Percentiles rank a stretch among this genome's conserved stretches.
phyloP scores from a whole-genome alignment of 1,139 yeast species.

The Geotrichum histeridarum region DNA sequence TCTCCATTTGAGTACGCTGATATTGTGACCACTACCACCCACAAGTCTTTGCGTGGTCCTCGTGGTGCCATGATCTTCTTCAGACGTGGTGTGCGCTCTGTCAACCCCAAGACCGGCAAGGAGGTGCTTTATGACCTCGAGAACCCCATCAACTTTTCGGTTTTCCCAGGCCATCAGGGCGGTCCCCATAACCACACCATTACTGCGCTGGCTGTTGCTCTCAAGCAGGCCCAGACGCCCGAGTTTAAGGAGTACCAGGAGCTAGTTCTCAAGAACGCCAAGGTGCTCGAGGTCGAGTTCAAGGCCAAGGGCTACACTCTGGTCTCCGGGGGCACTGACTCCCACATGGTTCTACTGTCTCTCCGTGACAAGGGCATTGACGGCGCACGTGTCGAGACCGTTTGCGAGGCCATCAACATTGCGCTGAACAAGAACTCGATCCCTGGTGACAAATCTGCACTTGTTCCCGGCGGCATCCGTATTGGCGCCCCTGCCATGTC shows the following conservation, averaged over 20 bases:
- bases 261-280: conserved; percentile 75
- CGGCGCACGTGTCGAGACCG: conserved; percentile 93
- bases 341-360: conserved; percentile 83
- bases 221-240: conserved; percentile 81
- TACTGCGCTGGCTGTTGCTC: conserved; percentile 90
- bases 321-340: conserved; percentile 91
- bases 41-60: conserved; percentile 95
- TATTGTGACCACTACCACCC: conserved; percentile 95
- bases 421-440: conserved; percentile 95
- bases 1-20: conserved; percentile 94
- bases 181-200: conserved; percentile 98
- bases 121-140: conserved; percentile 83
- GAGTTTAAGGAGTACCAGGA: conserved; percentile 83
- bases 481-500: conserved; percentile 99
- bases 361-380: conserved; percentile 81
- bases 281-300: conserved; percentile 67
- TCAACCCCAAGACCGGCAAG: conserved; percentile 75
- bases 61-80: conserved; percentile 98
- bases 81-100: conserved; percentile 83
- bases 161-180: conserved; percentile 98
- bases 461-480: conserved; percentile 92
- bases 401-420: conserved; percentile 81
- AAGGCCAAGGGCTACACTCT: conserved; percentile 63
- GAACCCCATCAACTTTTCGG: conserved; percentile 86
- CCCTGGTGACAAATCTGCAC: conserved; percentile 92